These are phyloP conservation scores for Amoeboaphelidium protococcarum DNA, from an alignment of 371 early-diverging fungal species.

Conservation along the genomic window DNA sequence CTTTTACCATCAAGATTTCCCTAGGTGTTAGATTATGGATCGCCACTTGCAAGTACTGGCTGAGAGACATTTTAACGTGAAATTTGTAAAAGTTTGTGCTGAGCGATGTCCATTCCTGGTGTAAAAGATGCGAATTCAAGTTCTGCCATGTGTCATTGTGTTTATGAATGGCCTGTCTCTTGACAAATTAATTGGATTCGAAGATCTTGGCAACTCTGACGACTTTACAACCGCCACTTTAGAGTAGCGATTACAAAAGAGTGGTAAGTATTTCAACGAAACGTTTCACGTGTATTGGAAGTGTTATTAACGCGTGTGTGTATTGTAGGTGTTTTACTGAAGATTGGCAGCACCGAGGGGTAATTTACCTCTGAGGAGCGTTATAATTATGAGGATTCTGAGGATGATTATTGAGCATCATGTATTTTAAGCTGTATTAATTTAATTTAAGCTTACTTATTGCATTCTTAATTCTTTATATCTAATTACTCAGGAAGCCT, in stretches of 20 bases:
- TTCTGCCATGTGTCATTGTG: slow-evolving; percentile 68
- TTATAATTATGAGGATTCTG: too few species aligned
- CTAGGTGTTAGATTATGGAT: slow-evolving; percentile 78
- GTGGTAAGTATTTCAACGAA: too few species aligned
- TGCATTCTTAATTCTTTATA: too few species aligned
- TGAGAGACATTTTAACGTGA: slow-evolving; percentile 44
- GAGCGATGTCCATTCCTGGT: slow-evolving; percentile 72
- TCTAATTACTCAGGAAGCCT: too few species aligned
- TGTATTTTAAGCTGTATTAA: too few species aligned
- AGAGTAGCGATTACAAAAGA: slow-evolving; percentile 37
- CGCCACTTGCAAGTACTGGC: slow-evolving; percentile 43
- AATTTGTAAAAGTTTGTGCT: slow-evolving; percentile 65
- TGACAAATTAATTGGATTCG: slow-evolving; percentile 76
- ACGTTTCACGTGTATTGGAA: too few species aligned
- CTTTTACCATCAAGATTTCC: slow-evolving; percentile 72
- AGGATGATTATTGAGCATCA: too few species aligned
- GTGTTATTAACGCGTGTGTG: too few species aligned
- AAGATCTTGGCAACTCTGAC: slow-evolving; percentile 69
- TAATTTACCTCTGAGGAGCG: too few species aligned
- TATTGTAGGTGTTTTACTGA: too few species aligned
- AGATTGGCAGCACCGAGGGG: too few species aligned
- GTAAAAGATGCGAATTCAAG: slow-evolving; percentile 50
- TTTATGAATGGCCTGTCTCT: slow-evolving; percentile 43
- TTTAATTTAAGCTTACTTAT: too few species aligned
- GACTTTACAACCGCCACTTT: slow-evolving; percentile 45